These are phyloP conservation scores for Aspergillus ruber DNA, from an alignment of 2,329 filamentous ascomycete species.

Conservation along the genomic window DNA sequence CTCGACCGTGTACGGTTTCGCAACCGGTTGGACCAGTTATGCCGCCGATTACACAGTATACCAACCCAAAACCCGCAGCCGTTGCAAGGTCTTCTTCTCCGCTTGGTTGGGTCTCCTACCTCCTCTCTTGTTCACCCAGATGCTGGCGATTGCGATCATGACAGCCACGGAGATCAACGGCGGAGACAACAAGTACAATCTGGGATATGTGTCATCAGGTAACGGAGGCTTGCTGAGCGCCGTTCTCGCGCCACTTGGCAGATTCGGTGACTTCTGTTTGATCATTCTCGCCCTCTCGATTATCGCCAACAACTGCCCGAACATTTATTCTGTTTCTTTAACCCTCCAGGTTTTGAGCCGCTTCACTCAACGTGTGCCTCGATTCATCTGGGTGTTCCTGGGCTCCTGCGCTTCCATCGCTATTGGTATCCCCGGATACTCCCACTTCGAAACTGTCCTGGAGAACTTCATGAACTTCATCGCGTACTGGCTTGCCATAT, in stretches of 20 bases:
- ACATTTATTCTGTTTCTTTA: constrained; percentile 64
- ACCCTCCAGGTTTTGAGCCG: constrained; percentile 60
- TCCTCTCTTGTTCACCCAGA: constrained; percentile 66
- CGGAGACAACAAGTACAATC: constrained; percentile 49
- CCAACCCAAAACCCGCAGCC: constrained; percentile 57
- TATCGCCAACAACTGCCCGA: constrained; percentile 65
- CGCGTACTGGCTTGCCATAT: constrained; percentile 69
- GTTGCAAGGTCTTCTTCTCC: constrained; percentile 59
- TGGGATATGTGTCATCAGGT: constrained; percentile 50
- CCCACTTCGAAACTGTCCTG: constrained; percentile 57
- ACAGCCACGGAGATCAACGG: constrained; percentile 55
- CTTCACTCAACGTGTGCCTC: constrained; percentile 55
- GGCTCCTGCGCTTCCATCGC: constrained; percentile 60
- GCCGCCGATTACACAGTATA: constrained; percentile 78
- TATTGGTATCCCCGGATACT: constrained; percentile 64
- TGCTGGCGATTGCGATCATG: constrained; percentile 64
- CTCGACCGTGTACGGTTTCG: constrained; percentile 60
- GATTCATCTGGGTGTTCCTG: constrained; percentile 61
- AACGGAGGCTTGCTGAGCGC: constrained; percentile 63
- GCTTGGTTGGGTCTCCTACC: constrained; percentile 65
- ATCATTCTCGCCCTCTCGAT: constrained; percentile 61
- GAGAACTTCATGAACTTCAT: constrained; percentile 66
- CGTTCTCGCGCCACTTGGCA: constrained; percentile 58
- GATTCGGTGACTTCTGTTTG: constrained; percentile 67
- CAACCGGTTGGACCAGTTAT: constrained; percentile 67